Percentiles rank a stretch among this genome's conserved stretches.
phyloP scores from a whole-genome alignment of 2,329 filamentous ascomycete genomes.

The Chaetothyriales sp. region DNA sequence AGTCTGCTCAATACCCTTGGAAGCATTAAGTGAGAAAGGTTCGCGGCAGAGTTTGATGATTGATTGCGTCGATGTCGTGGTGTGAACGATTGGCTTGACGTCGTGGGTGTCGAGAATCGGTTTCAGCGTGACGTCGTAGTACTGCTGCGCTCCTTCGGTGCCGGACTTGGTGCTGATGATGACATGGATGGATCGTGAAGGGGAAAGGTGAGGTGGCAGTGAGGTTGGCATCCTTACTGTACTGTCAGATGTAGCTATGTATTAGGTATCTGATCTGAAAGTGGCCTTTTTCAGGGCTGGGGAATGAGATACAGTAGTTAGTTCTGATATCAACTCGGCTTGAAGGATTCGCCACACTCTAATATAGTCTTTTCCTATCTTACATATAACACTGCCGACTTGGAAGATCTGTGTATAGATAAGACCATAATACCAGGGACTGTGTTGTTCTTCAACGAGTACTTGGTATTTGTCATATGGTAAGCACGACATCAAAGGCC shows the following conservation, averaged over 20 bases:
- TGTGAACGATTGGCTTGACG: slow-evolving; percentile 41
- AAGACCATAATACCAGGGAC: no score
- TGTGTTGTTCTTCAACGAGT: no score
- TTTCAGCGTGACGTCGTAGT: slow-evolving; percentile 43
- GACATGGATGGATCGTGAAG: slow-evolving; percentile 36
- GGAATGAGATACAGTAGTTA: no score
- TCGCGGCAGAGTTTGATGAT: slow-evolving; percentile 49
- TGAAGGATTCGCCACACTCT: no score
- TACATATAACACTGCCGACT: no score
- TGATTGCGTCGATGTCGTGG: slow-evolving; percentile 50
- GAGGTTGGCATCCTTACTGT: background rate
- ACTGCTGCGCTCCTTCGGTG: slow-evolving; percentile 40
- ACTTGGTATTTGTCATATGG: no score
- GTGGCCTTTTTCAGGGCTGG: background rate
- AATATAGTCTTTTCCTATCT: no score
- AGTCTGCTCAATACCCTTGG: slow-evolving; percentile 38
- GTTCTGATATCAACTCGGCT: no score
- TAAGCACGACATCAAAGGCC: no score
- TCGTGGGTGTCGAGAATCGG: slow-evolving; percentile 41
- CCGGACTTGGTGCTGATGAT: slow-evolving; percentile 57
- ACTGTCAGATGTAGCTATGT: background rate
- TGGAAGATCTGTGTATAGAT: no score
- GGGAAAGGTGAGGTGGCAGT: slow-evolving; percentile 12
- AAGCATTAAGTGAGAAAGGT: slow-evolving; percentile 37
- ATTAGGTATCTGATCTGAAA: background rate